Conservation (phyloP, 495 filamentous ascomycete genomes). For the Penicillium parvum region DNA sequence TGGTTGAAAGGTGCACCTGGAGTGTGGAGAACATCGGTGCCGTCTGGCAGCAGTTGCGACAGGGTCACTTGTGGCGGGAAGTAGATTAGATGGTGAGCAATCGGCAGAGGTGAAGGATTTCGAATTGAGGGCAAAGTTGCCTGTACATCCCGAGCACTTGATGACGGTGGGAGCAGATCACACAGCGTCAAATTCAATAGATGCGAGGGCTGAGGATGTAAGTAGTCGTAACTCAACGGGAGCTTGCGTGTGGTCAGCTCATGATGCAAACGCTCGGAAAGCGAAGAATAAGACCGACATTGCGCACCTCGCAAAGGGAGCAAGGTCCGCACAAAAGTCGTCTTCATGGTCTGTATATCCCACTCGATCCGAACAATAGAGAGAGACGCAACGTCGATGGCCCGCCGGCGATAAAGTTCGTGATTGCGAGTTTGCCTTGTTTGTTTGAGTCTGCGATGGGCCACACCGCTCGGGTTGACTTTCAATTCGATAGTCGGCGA, state of each 20-base stretch:
- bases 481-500: neutral
- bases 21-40: conserved; percentile 65
- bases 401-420: too few relatives aligned
- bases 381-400: too few relatives aligned
- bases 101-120: conserved; percentile 36
- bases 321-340: neutral
- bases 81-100: conserved; percentile 63
- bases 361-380: too few relatives aligned
- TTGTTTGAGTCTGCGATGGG: conserved; percentile 16
- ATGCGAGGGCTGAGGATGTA: conserved; percentile 59
- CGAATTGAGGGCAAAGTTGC: conserved; percentile 32
- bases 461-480: conserved; percentile 23
- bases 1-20: conserved; percentile 62
- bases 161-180: conserved; percentile 47
- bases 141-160: neutral
- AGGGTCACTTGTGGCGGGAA: conserved; percentile 60
- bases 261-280: conserved; percentile 25
- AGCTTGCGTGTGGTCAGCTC: conserved; percentile 46
- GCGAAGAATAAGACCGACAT: conserved; percentile 23
- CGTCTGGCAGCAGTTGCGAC: conserved; percentile 60
- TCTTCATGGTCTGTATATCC: neutral
- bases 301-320: conserved; percentile 4
- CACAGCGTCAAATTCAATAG: conserved; percentile 60
- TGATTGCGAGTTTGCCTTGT: conserved; percentile 38
- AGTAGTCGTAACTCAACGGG: conserved; percentile 57